phyloP scores from a whole-genome alignment of 352 stramenopile genomes.

The Paralagenidium karlingii region DNA sequence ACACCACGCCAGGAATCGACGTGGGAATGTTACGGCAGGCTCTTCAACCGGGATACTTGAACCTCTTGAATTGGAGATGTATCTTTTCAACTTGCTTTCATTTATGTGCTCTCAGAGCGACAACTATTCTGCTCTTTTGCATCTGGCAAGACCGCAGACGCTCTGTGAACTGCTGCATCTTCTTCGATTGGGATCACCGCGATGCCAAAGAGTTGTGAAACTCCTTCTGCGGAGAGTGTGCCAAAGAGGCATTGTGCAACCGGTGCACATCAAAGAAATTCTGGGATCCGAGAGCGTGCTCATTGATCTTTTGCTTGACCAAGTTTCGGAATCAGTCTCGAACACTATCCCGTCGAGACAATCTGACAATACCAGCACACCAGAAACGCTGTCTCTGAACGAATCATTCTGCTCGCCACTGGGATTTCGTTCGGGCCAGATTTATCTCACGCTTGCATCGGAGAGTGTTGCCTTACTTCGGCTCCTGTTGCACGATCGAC shows the following conservation, averaged over 20 bases:
- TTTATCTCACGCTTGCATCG: conserved; percentile 61
- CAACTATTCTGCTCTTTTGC: conserved; percentile 33
- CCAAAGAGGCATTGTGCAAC: conserved; percentile 50
- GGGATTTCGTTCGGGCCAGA: conserved; percentile 68
- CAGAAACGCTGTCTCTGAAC: conserved; percentile 14
- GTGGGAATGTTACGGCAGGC: too few relatives aligned
- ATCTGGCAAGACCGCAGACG: conserved; percentile 46
- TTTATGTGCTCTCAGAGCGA: conserved; percentile 76
- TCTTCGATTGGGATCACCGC: conserved; percentile 56
- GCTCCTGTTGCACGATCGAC: conserved; percentile 45
- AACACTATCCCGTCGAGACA: conserved; percentile 22
- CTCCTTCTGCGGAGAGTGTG: conserved; percentile 61
- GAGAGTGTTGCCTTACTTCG: conserved; percentile 75
- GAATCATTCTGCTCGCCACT: conserved; percentile 75
- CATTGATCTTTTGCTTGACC: conserved; percentile 73
- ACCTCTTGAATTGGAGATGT: conserved; percentile 63
- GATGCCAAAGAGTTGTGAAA: conserved; percentile 74
- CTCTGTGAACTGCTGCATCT: conserved; percentile 69
- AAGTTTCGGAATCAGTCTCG: conserved; percentile 78
- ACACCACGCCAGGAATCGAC: conserved; percentile 15
- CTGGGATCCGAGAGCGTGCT: conserved; percentile 72
- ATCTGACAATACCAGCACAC: conserved; percentile 9
- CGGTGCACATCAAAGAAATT: conserved; percentile 45
- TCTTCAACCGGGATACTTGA: conserved; percentile 23
- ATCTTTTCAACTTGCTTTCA: conserved; percentile 51